Evolutionary conservation across 352 stramenopile species (phyloP).

Genomic region (Globisporangium cystogenes): DNA sequence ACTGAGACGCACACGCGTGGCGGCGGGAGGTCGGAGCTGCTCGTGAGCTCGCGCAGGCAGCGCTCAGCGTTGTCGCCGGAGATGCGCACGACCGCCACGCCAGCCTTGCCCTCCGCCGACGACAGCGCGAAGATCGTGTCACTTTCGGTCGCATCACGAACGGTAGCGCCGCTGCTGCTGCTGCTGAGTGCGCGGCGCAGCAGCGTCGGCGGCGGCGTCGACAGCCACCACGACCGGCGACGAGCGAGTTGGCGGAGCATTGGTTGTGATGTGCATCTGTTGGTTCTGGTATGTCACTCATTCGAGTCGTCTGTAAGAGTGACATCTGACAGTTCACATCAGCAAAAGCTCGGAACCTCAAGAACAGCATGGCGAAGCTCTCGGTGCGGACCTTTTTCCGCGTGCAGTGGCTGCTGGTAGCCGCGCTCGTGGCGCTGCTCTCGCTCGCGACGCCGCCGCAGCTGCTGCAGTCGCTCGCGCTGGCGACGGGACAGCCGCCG

Average conservation of each 20-base stretch:
- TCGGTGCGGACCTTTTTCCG: conserved; percentile 23
- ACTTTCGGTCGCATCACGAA: conserved; percentile 20
- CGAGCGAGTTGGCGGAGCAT: neutral
- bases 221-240: neutral
- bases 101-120: conserved; percentile 76
- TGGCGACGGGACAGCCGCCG: conserved; percentile 7
- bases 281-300: neutral
- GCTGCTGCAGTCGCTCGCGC: conserved; percentile 10
- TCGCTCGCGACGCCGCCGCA: conserved; percentile 16
- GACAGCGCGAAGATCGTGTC: conserved; percentile 92
- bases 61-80: conserved; percentile 67
- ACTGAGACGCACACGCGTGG: conserved; percentile 35
- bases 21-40: conserved; percentile 26
- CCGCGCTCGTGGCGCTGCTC: conserved; percentile 21
- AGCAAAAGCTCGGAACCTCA: too few relatives aligned
- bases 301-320: neutral
- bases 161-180: too few relatives aligned
- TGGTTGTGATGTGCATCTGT: neutral
- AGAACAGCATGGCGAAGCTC: conserved; percentile 4
- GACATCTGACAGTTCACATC: neutral
- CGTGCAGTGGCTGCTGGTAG: conserved; percentile 27
- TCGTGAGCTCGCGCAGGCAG: conserved; percentile 60
- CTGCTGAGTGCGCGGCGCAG: conserved; percentile 1
- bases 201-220: neutral
- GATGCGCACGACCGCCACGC: conserved; percentile 87